These are phyloP conservation scores for Diaporthe ampelina DNA, from an alignment of 2,329 filamentous ascomycete genomes.

Conservation along the genomic window DNA sequence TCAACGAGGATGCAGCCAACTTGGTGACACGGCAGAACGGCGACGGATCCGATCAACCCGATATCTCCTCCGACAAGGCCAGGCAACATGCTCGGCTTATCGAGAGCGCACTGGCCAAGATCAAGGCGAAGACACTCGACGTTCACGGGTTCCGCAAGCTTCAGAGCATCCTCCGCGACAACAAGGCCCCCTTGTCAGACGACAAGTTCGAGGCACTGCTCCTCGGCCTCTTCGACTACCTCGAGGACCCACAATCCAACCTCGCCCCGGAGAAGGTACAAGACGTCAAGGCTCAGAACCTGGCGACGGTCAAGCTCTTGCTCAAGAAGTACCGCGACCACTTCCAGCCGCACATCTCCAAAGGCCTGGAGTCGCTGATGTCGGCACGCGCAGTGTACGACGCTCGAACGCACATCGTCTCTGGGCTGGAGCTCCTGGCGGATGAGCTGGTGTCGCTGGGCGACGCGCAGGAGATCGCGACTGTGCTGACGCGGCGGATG, in stretches of 20 bases:
- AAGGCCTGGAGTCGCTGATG: constrained; percentile 77
- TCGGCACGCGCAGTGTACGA: constrained; percentile 76
- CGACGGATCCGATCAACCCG: constrained; percentile 40
- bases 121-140: constrained; percentile 79
- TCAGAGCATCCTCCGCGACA: constrained; percentile 80
- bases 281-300: constrained; percentile 80
- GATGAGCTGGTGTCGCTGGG: constrained; percentile 79
- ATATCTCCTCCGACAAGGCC: constrained; percentile 64
- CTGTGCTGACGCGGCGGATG: constrained; percentile 66
- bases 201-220: constrained; percentile 79
- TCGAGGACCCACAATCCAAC: constrained; percentile 71
- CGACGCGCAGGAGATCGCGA: constrained; percentile 71
- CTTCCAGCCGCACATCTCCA: constrained; percentile 77
- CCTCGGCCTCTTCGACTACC: constrained; percentile 77
- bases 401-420: constrained; percentile 78
- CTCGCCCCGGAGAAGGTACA: constrained; percentile 74
- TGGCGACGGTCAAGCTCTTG: constrained; percentile 81
- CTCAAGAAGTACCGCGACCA: constrained; percentile 76
- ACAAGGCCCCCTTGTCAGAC: constrained; percentile 72
- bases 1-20: constrained; percentile 68
- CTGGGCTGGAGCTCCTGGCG: constrained; percentile 79
- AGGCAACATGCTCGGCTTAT: constrained; percentile 74
- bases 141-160: constrained; percentile 85
- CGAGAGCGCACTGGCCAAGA: constrained; percentile 80
- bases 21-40: constrained; percentile 46